Evolutionary conservation across 805 yeast genomes (phyloP), one percentile per base, ranked within the genome.

Genomic region (Candida hungchunana): DNA sequence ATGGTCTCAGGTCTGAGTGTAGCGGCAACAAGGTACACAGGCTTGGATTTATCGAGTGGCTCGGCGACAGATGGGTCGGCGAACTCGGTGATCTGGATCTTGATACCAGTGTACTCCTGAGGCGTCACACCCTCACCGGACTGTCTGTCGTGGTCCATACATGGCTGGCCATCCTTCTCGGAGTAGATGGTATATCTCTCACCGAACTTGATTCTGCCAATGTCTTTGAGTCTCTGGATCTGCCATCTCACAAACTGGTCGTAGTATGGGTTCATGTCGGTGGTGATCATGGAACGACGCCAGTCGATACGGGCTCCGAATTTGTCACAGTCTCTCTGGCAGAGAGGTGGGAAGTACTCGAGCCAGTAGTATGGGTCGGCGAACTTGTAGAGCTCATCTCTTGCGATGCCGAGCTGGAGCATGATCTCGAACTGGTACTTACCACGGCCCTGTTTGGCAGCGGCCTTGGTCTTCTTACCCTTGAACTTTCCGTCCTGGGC

Each of bases 91-190:
- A 86, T 82, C 60, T 75, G 67, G 55, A 93, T 90, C 74, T 93
- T 93, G 59, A 93, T 78, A 51, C 89, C 97, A 22, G 87, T 79
- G 64, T 93, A 93, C 64, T 93, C 98, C 67, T 93, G 98, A 27
- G 98, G 97, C 49, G 81, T 75, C 29, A 93, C 93, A 63, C 94
- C 97, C 69, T 93, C 98, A 60, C 98, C 98, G 32, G 90, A 77
- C 63, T 76, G 83, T 73, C 98, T 82, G 66, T 93, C 98, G 64
- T 93, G 98, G 64, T 93, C 98, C 90, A 93, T 89, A 73, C 98
- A 93, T 26, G 98, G 94, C 71, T 93, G 98, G 47, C 97, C 97
- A 65, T 93, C 98, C 67, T 85, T 90, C 59, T 88, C 95, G 27
- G 97, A 89, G 67, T 86, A 93, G 55, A 93, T 86, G 49, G 98